Evolutionary conservation across 192 early-diverging fungal genomes (phyloP).

Genomic region (Diversispora epigaea): DNA sequence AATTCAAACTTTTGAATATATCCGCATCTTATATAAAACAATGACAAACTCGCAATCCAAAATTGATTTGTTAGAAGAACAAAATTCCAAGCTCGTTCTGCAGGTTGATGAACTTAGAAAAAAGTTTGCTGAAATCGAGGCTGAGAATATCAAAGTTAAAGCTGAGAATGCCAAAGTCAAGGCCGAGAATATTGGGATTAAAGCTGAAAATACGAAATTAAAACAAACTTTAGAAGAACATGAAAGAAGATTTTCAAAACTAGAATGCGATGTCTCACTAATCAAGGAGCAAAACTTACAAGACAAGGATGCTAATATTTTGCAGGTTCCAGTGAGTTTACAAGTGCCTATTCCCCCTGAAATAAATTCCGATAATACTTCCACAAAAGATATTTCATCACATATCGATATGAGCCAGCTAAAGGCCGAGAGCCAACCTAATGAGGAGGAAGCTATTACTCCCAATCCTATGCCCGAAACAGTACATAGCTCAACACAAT

Average conservation of each 20-base stretch:
- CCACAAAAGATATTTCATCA: constrained; percentile 21
- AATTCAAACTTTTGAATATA: constrained; percentile 12
- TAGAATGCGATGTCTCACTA: constrained; percentile 18
- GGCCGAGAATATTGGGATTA: constrained; percentile 10
- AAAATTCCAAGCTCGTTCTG: constrained; percentile 6
- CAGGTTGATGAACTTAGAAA: constrained; percentile 17
- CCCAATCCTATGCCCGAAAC: constrained; percentile 13
- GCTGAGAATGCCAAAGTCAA: constrained; percentile 2
- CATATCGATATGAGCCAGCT: constrained; percentile 14
- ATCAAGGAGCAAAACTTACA: constrained; percentile 9
- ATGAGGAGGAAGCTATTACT: constrained; percentile 26
- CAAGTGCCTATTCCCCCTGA: constrained; percentile 6
- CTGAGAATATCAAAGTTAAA: constrained; percentile 11
- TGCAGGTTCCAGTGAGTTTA: background rate
- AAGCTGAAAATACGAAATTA: constrained; percentile 18
- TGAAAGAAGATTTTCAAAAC: constrained; percentile 5
- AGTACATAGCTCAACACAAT: too few relatives aligned
- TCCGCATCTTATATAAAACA: constrained; percentile 19
- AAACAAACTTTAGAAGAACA: background rate
- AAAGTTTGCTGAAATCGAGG: background rate
- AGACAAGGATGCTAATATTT: background rate
- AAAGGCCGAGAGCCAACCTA: constrained; percentile 10
- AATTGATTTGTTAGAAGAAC: constrained; percentile 12
- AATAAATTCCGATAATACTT: constrained; percentile 26
- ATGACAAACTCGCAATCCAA: constrained; percentile 12